Percentiles rank a stretch among this genome's conserved stretches.
These are phyloP conservation scores for Phaeosphaeriaceae sp. DNA, from an alignment of 2,329 filamentous ascomycete genomes.

Conservation along the genomic window DNA sequence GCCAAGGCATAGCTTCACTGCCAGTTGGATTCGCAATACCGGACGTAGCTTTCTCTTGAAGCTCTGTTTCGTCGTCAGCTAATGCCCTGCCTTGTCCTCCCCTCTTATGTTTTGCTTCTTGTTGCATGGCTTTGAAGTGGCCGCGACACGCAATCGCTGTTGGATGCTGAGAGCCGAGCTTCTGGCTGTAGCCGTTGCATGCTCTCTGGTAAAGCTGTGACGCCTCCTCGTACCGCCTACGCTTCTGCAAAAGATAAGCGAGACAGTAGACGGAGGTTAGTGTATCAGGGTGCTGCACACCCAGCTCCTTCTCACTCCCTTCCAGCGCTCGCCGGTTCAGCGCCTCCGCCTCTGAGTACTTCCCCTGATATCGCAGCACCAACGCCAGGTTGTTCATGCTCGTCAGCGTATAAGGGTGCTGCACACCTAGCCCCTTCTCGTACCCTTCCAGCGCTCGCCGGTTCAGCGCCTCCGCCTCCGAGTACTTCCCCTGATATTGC, in stretches of 20 bases:
- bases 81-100: no score
- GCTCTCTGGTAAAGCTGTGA: neutral
- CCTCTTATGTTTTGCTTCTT: no score
- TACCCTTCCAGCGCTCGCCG: neutral
- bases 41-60: no score
- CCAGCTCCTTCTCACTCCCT: neutral
- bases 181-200: neutral
- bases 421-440: neutral
- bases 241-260: neutral
- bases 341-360: neutral
- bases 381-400: neutral
- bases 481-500: conserved; percentile 1
- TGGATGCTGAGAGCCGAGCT: neutral
- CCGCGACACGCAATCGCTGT: neutral
- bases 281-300: neutral
- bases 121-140: neutral
- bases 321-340: neutral
- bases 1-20: no score
- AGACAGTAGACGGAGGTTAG: neutral
- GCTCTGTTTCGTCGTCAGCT: no score
- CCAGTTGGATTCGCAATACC: no score
- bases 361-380: conserved; percentile 1
- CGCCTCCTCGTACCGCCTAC: neutral
- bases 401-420: neutral
- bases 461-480: neutral